Conservation (phyloP, 179 eudicot genomes). For the Sideroxylon spinosum region DNA sequence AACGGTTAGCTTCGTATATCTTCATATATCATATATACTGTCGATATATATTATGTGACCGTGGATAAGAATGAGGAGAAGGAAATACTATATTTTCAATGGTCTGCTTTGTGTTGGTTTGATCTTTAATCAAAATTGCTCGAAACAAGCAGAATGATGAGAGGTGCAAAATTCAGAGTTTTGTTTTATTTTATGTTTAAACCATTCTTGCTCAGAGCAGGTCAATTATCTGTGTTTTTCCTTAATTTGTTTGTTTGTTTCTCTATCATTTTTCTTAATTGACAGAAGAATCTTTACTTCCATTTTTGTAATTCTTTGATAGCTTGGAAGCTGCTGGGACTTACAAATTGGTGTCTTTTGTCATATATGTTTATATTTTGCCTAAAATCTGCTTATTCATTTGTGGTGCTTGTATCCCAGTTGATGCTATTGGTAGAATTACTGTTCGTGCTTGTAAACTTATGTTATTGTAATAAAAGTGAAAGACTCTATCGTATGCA, state of each 20-base stretch:
- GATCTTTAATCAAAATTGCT: background rate
- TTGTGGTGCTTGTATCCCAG: background rate
- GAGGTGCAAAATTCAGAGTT: background rate
- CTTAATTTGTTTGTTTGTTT: background rate
- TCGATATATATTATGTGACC: background rate
- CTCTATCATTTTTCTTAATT: background rate
- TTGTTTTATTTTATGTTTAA: background rate
- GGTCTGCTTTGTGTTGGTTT: background rate
- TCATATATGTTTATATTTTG: background rate
- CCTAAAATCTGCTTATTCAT: background rate
- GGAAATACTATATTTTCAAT: background rate
- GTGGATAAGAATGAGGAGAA: background rate
- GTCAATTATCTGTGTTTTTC: background rate
- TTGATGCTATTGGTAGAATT: background rate
- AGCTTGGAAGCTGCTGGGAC: background rate
- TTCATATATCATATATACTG: background rate
- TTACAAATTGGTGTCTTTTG: background rate
- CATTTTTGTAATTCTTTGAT: background rate
- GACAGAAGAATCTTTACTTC: background rate
- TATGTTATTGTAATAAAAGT: background rate
- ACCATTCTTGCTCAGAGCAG: background rate
- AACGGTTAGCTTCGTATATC: constrained; percentile 37
- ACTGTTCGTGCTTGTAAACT: background rate
- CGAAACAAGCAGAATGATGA: background rate
- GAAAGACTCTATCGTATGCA: background rate